Evolutionary conservation across 1,284 basidiomycete genomes (phyloP).

Genomic region (Erythrobasidium hasegawianum): DNA sequence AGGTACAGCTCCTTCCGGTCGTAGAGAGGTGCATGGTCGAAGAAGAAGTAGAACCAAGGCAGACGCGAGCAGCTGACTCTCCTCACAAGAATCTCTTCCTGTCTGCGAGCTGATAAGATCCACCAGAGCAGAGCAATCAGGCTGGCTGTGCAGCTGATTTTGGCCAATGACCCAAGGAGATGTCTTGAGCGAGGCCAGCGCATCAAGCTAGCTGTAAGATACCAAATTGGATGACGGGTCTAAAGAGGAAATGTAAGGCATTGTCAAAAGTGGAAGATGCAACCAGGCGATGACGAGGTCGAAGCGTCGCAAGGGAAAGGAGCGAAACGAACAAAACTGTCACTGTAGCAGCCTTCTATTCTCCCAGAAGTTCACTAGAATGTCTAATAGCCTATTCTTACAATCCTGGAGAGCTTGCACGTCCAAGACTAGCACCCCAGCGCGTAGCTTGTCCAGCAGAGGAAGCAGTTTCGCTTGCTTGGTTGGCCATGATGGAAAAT

Average conservation of each 20-base stretch:
- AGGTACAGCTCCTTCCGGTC: neutral
- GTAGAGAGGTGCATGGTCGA: neutral
- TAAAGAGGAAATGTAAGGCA: no score
- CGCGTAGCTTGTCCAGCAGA: neutral
- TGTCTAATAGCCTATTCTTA: neutral
- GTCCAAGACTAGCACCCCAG: neutral
- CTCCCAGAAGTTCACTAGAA: neutral
- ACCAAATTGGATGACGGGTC: no score
- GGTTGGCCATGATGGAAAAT: neutral
- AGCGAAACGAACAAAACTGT: no score
- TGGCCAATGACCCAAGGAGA: no score
- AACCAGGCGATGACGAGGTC: no score
- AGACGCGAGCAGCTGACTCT: constrained; percentile 1
- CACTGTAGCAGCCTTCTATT: neutral
- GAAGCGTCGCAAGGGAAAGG: no score
- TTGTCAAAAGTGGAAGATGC: no score
- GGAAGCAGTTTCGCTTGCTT: constrained; percentile 1
- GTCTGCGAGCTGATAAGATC: neutral
- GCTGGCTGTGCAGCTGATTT: neutral
- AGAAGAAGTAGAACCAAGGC: constrained; percentile 15
- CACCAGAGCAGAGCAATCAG: neutral
- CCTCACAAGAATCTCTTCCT: neutral
- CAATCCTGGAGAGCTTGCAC: neutral
- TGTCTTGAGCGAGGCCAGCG: no score
- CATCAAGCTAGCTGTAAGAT: no score